Conservation (phyloP, 257 asterid species). For the Verbascum thapsus region DNA sequence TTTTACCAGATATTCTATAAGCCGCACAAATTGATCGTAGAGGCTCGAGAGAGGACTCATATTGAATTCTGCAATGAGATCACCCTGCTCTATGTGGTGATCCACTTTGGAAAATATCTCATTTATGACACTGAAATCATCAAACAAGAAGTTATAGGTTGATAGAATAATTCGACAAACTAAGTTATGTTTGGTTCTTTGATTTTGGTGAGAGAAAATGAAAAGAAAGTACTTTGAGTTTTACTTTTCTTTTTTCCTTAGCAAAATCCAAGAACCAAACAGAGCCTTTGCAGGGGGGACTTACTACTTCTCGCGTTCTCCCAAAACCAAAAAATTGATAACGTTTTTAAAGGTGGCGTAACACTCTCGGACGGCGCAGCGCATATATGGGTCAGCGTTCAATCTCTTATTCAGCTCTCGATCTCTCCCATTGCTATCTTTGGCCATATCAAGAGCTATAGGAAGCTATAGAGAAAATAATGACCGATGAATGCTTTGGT, state of each 20-base stretch:
- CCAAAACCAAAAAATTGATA: conserved; percentile 69
- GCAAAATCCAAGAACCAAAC: too few species aligned
- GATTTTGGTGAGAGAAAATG: too few species aligned
- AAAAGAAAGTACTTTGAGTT: not conserved
- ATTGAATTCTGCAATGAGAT: conserved; percentile 55
- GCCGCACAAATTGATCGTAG: conserved; percentile 77
- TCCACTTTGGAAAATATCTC: conserved; percentile 82
- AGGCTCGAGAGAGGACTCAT: conserved; percentile 85
- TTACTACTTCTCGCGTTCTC: conserved; percentile 83
- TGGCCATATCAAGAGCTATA: conserved; percentile 96
- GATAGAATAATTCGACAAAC: conserved; percentile 17
- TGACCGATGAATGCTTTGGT: conserved; percentile 1
- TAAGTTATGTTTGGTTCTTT: too few species aligned
- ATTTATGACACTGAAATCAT: conserved; percentile 59
- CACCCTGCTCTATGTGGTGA: conserved; percentile 58
- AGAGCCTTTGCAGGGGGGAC: too few species aligned
- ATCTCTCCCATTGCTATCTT: conserved; percentile 86
- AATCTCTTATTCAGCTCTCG: conserved; percentile 90
- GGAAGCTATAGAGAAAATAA: conserved; percentile 69
- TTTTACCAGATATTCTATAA: conserved; percentile 80
- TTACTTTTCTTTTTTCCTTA: too few species aligned
- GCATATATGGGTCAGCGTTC: conserved; percentile 71
- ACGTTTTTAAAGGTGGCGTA: conserved; percentile 86
- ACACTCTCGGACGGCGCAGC: conserved; percentile 91
- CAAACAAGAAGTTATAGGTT: conserved; percentile 23